Evolutionary conservation across 2,329 filamentous ascomycete genomes (phyloP).

Genomic region (Erysiphe pulchra): DNA sequence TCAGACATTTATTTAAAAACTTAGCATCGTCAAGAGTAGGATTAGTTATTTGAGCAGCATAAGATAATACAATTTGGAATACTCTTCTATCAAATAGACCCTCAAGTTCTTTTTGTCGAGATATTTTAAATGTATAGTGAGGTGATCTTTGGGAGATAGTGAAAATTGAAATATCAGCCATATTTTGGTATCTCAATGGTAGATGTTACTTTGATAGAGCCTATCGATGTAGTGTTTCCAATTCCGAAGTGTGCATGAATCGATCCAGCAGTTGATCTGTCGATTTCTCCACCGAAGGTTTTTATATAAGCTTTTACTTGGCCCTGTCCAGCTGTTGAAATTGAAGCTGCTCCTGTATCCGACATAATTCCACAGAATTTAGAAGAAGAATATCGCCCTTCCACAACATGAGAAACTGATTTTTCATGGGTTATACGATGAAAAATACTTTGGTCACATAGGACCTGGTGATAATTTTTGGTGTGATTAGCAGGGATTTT

Average conservation of each 20-base stretch:
- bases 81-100: neutral
- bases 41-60: too few species aligned
- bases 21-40: too few species aligned
- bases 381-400: neutral
- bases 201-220: neutral
- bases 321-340: neutral
- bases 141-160: neutral
- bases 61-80: too few species aligned
- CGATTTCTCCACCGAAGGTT: neutral
- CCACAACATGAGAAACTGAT: neutral
- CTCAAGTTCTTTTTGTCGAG: neutral
- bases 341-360: neutral
- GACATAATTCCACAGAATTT: neutral
- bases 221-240: neutral
- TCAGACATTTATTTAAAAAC: too few species aligned
- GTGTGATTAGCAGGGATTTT: neutral
- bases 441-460: neutral
- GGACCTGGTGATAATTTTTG: neutral
- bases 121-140: neutral
- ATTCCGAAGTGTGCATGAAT: neutral
- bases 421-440: neutral
- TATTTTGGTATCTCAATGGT: neutral
- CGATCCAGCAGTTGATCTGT: neutral
- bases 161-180: neutral
- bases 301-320: neutral